Percentiles rank a stretch among this genome's conserved stretches.
Conservation (phyloP, 192 early-diverging fungal species). For the Coemansia sp. region DNA sequence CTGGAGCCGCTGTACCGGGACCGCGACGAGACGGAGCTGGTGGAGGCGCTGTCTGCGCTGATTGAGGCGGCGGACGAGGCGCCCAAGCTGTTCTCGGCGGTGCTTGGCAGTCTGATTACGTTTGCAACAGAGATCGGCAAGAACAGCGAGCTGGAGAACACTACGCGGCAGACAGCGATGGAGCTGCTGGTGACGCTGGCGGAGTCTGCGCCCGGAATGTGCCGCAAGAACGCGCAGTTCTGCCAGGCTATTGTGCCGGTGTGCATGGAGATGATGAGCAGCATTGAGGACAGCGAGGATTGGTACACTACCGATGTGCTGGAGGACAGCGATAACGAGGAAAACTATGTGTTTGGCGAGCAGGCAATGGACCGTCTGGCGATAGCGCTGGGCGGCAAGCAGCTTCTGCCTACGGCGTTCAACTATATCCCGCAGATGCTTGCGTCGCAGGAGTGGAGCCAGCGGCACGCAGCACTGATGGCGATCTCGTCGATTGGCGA, state of each 20-base stretch:
- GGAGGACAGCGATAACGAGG: conserved; percentile 91
- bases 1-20: conserved; percentile 68
- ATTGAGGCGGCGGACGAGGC: conserved; percentile 85
- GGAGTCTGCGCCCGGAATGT: conserved; percentile 85
- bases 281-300: conserved; percentile 80
- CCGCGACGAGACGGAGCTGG: conserved; percentile 72
- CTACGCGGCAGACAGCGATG: conserved; percentile 85
- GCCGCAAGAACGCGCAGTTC: conserved; percentile 88
- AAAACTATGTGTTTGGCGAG: conserved; percentile 87
- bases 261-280: conserved; percentile 92
- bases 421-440: conserved; percentile 88
- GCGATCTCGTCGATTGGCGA: conserved; percentile 96
- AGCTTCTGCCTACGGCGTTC: conserved; percentile 88
- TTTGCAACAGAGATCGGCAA: conserved; percentile 79
- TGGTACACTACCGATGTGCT: conserved; percentile 90
- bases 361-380: conserved; percentile 96
- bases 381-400: conserved; percentile 80
- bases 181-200: conserved; percentile 91
- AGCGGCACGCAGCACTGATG: conserved; percentile 91
- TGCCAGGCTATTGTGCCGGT: conserved; percentile 79
- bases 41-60: conserved; percentile 73
- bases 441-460: conserved; percentile 78
- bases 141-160: conserved; percentile 77
- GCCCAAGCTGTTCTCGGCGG: conserved; percentile 82
- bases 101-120: conserved; percentile 70